phyloP scores from a whole-genome alignment of 495 filamentous ascomycete species.

The Neurospora sp. region DNA sequence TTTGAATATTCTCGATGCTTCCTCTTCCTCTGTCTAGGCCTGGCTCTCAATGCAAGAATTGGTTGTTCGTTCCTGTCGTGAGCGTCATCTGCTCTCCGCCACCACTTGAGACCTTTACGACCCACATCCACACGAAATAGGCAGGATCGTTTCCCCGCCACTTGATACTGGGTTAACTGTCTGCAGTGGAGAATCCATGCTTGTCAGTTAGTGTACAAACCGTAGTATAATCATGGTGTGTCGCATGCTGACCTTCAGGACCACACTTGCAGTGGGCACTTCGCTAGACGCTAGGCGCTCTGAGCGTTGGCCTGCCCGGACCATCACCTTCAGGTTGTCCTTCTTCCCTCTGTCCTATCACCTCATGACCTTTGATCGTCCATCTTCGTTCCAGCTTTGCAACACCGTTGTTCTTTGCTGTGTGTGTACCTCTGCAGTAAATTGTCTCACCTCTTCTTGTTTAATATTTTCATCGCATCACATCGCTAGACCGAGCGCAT shows the following conservation, averaged over 20 bases:
- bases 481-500: neutral
- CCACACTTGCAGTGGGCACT: neutral
- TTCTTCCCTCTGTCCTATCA: neutral
- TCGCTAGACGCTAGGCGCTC: neutral
- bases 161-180: neutral
- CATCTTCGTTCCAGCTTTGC: neutral
- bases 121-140: neutral
- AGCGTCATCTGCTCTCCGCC: neutral
- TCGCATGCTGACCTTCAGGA: neutral
- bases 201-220: neutral
- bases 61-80: neutral
- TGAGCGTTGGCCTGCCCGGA: neutral
- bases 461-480: neutral
- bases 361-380: neutral
- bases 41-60: neutral
- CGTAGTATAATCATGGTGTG: neutral
- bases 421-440: neutral
- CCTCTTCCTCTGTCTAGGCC: neutral
- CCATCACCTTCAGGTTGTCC: neutral
- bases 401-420: neutral
- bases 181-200: neutral
- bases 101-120: neutral
- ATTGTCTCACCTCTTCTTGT: neutral
- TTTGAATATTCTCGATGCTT: neutral
- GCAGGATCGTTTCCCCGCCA: neutral